phyloP scores from a whole-genome alignment of 73 alveolate genomes.

The Effrenium voratum region DNA sequence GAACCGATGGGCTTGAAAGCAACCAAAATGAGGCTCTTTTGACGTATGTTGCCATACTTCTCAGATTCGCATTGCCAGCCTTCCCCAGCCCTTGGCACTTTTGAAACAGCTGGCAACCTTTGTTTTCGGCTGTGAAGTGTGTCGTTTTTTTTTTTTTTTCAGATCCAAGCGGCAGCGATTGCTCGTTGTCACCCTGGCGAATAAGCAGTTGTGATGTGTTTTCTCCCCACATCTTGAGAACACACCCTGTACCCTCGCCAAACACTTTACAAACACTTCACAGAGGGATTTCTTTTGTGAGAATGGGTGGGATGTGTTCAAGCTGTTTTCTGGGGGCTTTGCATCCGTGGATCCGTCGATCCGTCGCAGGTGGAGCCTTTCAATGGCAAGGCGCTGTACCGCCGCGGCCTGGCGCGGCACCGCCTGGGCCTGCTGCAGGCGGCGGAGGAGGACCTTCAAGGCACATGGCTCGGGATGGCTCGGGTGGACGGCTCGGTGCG shows the following conservation, averaged over 20 bases:
- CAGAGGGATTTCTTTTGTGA: background rate
- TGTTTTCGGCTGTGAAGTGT: too few relatives aligned
- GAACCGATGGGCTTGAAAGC: too few relatives aligned
- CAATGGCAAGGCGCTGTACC: slow-evolving; percentile 62
- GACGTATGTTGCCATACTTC: too few relatives aligned
- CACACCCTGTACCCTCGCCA: background rate
- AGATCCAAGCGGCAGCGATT: too few relatives aligned
- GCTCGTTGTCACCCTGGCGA: background rate
- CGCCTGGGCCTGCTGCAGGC: background rate
- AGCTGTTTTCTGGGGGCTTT: too few relatives aligned
- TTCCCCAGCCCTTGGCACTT: too few relatives aligned
- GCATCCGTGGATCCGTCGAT: background rate
- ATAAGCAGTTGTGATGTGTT: background rate
- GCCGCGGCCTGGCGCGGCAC: slow-evolving; percentile 45
- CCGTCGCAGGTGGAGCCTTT: slow-evolving; percentile 55
- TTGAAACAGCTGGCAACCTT: too few relatives aligned
- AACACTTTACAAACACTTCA: background rate
- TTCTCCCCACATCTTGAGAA: background rate
- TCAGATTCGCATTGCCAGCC: too few relatives aligned
- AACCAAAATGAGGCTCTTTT: too few relatives aligned
- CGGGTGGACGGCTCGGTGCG: background rate
- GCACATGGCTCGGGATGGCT: slow-evolving; percentile 27
- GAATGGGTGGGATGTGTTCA: background rate
- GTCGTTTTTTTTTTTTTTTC: too few relatives aligned
- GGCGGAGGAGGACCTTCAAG: slow-evolving; percentile 43